phyloP scores from a whole-genome alignment of 768 basidiomycete species.

The Kwoniella mangroviensis region DNA sequence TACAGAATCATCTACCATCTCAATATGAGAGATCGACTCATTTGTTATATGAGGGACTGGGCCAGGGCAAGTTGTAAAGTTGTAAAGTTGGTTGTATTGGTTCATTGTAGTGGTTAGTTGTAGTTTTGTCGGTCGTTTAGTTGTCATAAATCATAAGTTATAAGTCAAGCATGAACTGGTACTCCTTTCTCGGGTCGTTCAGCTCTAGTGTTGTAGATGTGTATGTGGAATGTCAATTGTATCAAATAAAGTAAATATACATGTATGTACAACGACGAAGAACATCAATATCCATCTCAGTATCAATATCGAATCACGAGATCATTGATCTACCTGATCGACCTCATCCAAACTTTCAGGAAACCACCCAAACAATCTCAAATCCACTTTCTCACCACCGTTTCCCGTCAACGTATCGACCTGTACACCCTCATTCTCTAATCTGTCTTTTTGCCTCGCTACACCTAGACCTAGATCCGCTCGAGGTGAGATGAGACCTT shows the following conservation, averaged over 20 bases:
- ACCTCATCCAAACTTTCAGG: slow-evolving; percentile 39
- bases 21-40: slow-evolving; percentile 50
- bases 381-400: slow-evolving; percentile 62
- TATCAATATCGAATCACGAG: not conserved
- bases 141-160: not conserved
- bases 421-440: slow-evolving; percentile 81
- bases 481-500: slow-evolving; percentile 67
- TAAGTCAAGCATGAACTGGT: no score
- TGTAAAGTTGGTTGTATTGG: not conserved
- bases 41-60: slow-evolving; percentile 40
- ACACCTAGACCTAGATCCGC: slow-evolving; percentile 83
- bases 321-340: not conserved
- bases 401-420: slow-evolving; percentile 68
- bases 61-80: slow-evolving; percentile 19
- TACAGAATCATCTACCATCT: slow-evolving; percentile 50
- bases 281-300: no score
- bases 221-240: no score
- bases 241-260: no score
- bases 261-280: no score
- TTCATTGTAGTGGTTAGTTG: not conserved
- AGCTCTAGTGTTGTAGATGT: no score
- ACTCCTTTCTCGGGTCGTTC: no score
- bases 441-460: slow-evolving; percentile 71
- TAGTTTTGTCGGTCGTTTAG: not conserved
- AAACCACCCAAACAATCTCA: slow-evolving; percentile 57